Evolutionary conservation across 2,329 filamentous ascomycete genomes (phyloP).

Genomic region (Calonectria henricotiae): DNA sequence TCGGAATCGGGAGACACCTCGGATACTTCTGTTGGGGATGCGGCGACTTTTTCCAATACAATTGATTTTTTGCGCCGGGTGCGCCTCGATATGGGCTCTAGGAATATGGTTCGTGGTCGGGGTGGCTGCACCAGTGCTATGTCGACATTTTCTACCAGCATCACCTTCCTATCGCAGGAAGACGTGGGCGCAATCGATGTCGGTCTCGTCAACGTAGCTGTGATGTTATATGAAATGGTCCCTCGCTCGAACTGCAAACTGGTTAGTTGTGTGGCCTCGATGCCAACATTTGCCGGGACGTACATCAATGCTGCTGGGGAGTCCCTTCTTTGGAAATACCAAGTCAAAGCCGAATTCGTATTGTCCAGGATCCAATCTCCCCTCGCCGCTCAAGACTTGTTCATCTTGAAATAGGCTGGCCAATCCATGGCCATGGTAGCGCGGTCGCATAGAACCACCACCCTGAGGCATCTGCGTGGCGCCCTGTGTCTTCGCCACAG

Average conservation of each 20-base stretch:
- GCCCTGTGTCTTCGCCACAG: slow-evolving; percentile 68
- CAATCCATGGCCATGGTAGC: slow-evolving; percentile 83
- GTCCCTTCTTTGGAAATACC: slow-evolving; percentile 77
- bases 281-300: slow-evolving; percentile 56
- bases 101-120: slow-evolving; percentile 85
- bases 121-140: slow-evolving; percentile 83
- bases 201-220: slow-evolving; percentile 90
- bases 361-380: slow-evolving; percentile 79
- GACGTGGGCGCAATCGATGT: slow-evolving; percentile 87
- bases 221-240: slow-evolving; percentile 92
- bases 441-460: slow-evolving; percentile 60
- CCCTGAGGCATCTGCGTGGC: slow-evolving; percentile 62
- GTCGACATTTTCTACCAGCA: slow-evolving; percentile 87
- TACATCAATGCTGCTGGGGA: slow-evolving; percentile 97
- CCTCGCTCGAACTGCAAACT: slow-evolving; percentile 88
- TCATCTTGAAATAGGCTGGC: slow-evolving; percentile 90
- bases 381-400: slow-evolving; percentile 84
- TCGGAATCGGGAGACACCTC: slow-evolving; percentile 58
- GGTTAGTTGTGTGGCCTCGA: slow-evolving; percentile 35
- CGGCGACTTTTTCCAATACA: slow-evolving; percentile 62
- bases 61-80: slow-evolving; percentile 74
- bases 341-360: slow-evolving; percentile 88
- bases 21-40: slow-evolving; percentile 61
- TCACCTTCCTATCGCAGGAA: slow-evolving; percentile 86
- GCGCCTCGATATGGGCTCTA: slow-evolving; percentile 87